These are phyloP conservation scores for Phytophthora pini DNA, from an alignment of 352 stramenopile species.

Conservation along the genomic window DNA sequence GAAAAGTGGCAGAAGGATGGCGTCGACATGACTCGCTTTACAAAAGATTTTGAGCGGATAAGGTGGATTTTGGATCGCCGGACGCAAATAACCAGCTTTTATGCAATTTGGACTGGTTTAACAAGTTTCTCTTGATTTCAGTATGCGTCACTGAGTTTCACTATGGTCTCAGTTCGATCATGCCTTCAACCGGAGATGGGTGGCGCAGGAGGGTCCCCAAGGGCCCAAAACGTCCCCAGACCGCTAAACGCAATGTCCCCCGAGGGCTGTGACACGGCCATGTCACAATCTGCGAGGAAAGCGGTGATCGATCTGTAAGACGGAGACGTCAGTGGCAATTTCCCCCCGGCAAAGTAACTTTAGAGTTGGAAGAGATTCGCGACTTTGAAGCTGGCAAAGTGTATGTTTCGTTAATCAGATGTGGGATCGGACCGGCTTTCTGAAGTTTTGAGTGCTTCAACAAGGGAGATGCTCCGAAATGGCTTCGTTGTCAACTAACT, in stretches of 20 bases:
- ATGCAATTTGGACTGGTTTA: slow-evolving; percentile 28
- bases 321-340: not conserved
- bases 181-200: slow-evolving; percentile 18
- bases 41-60: not conserved
- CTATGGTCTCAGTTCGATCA: slow-evolving; percentile 7
- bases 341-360: not conserved
- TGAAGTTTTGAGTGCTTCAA: slow-evolving; percentile 23
- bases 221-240: slow-evolving; percentile 21
- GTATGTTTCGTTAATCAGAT: not conserved
- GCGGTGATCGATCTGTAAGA: not conserved
- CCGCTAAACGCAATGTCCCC: slow-evolving; percentile 34
- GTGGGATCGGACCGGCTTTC: slow-evolving; percentile 10
- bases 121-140: slow-evolving; percentile 17
- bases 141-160: slow-evolving; percentile 7
- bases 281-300: slow-evolving; percentile 25
- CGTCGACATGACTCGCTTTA: too few species aligned
- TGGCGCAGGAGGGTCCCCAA: slow-evolving; percentile 29
- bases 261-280: slow-evolving; percentile 20
- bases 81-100: slow-evolving; percentile 15
- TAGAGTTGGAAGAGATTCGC: slow-evolving; percentile 2
- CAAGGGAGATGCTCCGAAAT: slow-evolving; percentile 15
- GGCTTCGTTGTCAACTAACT: slow-evolving; percentile 1
- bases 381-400: too few species aligned
- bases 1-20: not conserved
- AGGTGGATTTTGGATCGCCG: slow-evolving; percentile 13